Conservation (phyloP, 2,329 filamentous ascomycete species). For the Aspergillus quadrilineatus region DNA sequence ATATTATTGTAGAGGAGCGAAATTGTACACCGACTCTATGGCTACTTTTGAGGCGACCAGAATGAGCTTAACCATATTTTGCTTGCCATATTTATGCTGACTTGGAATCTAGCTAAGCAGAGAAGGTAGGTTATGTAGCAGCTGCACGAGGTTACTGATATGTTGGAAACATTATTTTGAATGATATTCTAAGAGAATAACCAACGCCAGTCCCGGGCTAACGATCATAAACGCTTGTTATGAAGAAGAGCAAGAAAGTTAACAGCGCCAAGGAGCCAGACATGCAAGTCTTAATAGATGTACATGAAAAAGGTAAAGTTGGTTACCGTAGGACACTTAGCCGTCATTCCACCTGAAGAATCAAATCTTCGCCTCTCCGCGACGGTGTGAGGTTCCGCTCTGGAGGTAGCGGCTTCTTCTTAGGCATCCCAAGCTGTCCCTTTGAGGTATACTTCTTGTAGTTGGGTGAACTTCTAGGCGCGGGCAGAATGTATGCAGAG, state of each 20-base stretch:
- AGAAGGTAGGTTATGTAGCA: neutral
- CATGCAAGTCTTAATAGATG: neutral
- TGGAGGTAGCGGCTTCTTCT: constrained; percentile 23
- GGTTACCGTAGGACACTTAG: neutral
- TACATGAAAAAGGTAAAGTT: neutral
- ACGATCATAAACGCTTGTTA: constrained; percentile 1
- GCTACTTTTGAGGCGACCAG: neutral
- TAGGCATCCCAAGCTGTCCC: constrained; percentile 16
- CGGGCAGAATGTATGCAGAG: neutral
- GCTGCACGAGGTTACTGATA: neutral
- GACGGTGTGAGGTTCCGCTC: constrained; percentile 35
- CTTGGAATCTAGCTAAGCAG: neutral
- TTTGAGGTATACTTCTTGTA: constrained; percentile 9
- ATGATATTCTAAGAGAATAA: neutral
- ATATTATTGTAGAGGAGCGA: neutral
- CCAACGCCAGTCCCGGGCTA: neutral
- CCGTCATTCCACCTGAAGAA: constrained; percentile 32
- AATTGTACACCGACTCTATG: neutral
- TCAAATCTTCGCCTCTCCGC: constrained; percentile 31
- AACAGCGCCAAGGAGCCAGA: constrained; percentile 5
- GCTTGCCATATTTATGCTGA: neutral
- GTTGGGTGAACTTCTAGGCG: constrained; percentile 9
- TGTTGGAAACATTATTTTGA: neutral
- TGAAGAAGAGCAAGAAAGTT: neutral
- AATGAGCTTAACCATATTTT: neutral